Conservation (phyloP, 352 stramenopile genomes). For the Pythium angustatum region DNA sequence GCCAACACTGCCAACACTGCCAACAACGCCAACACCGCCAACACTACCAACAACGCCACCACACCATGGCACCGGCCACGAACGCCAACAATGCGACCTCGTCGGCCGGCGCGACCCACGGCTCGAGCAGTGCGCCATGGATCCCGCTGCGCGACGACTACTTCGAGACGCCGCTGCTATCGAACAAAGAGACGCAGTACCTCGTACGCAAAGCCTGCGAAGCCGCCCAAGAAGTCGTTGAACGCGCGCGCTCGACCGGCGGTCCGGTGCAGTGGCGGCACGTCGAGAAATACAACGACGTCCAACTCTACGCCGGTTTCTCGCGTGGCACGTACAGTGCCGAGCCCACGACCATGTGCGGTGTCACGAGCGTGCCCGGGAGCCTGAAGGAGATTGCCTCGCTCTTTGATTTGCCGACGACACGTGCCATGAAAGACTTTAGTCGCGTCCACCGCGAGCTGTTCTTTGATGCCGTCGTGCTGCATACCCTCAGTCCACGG, state of each 20-base stretch:
- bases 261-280: constrained; percentile 75
- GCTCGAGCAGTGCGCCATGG: constrained; percentile 35
- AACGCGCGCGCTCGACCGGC: constrained; percentile 58
- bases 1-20: neutral
- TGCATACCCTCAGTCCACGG: constrained; percentile 63
- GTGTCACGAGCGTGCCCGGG: constrained; percentile 71
- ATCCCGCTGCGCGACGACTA: constrained; percentile 75
- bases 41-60: neutral
- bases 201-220: constrained; percentile 83
- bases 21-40: neutral
- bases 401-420: constrained; percentile 70
- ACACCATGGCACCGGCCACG: constrained; percentile 1
- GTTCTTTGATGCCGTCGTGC: constrained; percentile 73
- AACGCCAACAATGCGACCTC: no score
- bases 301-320: constrained; percentile 75
- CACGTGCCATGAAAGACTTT: constrained; percentile 75
- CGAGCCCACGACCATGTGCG: constrained; percentile 65
- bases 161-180: constrained; percentile 72
- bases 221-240: constrained; percentile 74
- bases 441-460: constrained; percentile 48
- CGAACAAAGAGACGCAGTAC: constrained; percentile 64
- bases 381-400: constrained; percentile 70
- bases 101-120: no score
- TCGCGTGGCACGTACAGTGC: constrained; percentile 38
- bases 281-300: constrained; percentile 71